phyloP scores from a whole-genome alignment of 2,329 filamentous ascomycete species.

The Colletotrichum sp. region DNA sequence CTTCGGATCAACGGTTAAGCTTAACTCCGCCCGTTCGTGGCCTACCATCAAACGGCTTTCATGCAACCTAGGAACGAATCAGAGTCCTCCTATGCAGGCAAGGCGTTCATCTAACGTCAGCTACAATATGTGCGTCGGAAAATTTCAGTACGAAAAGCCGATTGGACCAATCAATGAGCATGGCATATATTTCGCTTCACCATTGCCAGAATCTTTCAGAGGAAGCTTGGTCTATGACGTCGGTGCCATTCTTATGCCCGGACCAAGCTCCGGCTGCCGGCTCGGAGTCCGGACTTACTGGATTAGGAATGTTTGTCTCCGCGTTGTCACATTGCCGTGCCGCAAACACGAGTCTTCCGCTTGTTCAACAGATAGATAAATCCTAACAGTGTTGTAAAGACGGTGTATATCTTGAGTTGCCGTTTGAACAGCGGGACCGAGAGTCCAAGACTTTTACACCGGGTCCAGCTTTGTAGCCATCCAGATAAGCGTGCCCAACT shows the following conservation, averaged over 20 bases:
- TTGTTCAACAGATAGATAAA: neutral
- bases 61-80: neutral
- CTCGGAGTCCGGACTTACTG: neutral
- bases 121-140: neutral
- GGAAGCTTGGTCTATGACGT: neutral
- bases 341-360: neutral
- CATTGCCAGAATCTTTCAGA: neutral
- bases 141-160: neutral
- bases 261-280: neutral
- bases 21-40: neutral
- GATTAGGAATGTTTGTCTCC: neutral
- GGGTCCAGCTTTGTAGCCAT: neutral
- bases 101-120: neutral
- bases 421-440: neutral
- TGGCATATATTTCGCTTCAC: neutral
- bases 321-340: neutral
- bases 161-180: neutral
- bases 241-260: neutral
- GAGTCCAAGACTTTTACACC: fast-evolving
- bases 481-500: neutral
- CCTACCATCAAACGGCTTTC: neutral
- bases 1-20: neutral
- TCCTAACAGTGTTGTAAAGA: no score
- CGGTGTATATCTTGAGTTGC: neutral
- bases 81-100: neutral